Evolutionary conservation across 192 early-diverging fungal species (phyloP), one percentile per base, ranked within the genome.

Genomic region (Gigaspora rosea): DNA sequence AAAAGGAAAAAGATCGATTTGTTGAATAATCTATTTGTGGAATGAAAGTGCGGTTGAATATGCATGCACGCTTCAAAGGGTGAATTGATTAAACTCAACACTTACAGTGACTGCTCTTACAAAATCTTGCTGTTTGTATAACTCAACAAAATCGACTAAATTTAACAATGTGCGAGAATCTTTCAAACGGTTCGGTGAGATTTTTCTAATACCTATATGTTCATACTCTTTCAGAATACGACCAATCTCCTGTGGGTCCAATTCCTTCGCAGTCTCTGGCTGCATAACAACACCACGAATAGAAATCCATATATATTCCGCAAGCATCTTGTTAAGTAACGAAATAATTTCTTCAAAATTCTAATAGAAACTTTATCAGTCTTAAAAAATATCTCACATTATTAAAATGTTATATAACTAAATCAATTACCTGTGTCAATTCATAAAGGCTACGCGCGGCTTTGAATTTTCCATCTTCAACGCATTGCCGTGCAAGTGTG

Each of bases 1-100:
- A 27, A 88, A 70, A 1, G 95, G 94, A 51, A 96, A 80, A 57
- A 97, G 67, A 36, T 89, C 86, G 4, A 90, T 80, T 4, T 79
- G 48, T 54, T 88, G 81, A 52, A 95, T 91, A 76, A 93, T 91
- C 72, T 90, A 86, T 27, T 92, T 81, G 7, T 94, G 74, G n/a
- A 80, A 73, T 20, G 91, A 71, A 62, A 95, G 79, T 9, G 83
- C 78, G 13, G 58, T 70, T 46, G 47, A 46, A 79, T 92, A 94
- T n/a, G 87, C 89, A 73, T 81, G 27, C 27, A 27, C 27, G 27
- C 27, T 27, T 27, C n/a, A 18, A 62, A 72, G 15, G 74, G 68
- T 12, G 79, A 78, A 0, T 69, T 72, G 11, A 71, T 64, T 62
- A 81, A 76, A 5, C 7, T 15, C 36, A n/a, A 41, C n/a, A 56